Percentiles rank a stretch among this genome's conserved stretches.
phyloP scores from a whole-genome alignment of 1,139 yeast species.

The Debaryomyces subglobosus region DNA sequence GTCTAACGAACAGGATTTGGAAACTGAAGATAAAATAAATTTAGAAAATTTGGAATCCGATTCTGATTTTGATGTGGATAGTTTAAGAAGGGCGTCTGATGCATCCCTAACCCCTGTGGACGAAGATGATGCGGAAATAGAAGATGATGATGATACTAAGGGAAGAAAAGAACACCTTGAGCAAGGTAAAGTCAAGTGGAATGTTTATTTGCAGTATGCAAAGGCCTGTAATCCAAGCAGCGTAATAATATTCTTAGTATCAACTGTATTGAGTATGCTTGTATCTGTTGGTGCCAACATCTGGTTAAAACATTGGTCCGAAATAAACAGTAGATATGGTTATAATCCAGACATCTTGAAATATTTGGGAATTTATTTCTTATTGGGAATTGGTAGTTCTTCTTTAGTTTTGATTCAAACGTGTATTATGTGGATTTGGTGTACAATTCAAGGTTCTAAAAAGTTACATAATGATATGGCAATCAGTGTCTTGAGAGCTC shows the following conservation, averaged over 20 bases:
- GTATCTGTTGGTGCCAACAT: slow-evolving; percentile 61
- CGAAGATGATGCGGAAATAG: slow-evolving; percentile 39
- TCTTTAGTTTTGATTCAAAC: slow-evolving; percentile 67
- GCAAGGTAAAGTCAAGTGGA: slow-evolving; percentile 94
- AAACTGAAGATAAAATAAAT: slow-evolving; percentile 19
- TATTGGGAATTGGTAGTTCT: slow-evolving; percentile 67
- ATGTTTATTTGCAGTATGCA: slow-evolving; percentile 80
- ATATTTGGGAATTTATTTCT: slow-evolving; percentile 76
- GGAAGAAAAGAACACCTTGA: slow-evolving; percentile 76
- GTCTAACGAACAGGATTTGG: slow-evolving; percentile 15
- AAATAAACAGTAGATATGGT: slow-evolving; percentile 71
- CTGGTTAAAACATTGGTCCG: slow-evolving; percentile 98
- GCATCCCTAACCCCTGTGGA: slow-evolving; percentile 52
- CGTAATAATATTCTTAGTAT: slow-evolving; percentile 57
- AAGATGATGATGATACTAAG: slow-evolving; percentile 47
- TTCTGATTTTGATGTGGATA: slow-evolving; percentile 36
- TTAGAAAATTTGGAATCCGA: slow-evolving; percentile 35
- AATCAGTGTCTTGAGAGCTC: slow-evolving; percentile 79
- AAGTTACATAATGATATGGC: slow-evolving; percentile 82
- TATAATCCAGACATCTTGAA: slow-evolving; percentile 68
- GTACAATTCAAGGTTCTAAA: slow-evolving; percentile 83
- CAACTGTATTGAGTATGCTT: slow-evolving; percentile 58
- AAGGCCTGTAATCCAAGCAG: slow-evolving; percentile 81
- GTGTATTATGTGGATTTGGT: slow-evolving; percentile 75
- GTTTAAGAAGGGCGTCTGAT: slow-evolving; percentile 72